phyloP scores from a whole-genome alignment of 2,329 filamentous ascomycete species.

The Lachnellula willkommii region DNA sequence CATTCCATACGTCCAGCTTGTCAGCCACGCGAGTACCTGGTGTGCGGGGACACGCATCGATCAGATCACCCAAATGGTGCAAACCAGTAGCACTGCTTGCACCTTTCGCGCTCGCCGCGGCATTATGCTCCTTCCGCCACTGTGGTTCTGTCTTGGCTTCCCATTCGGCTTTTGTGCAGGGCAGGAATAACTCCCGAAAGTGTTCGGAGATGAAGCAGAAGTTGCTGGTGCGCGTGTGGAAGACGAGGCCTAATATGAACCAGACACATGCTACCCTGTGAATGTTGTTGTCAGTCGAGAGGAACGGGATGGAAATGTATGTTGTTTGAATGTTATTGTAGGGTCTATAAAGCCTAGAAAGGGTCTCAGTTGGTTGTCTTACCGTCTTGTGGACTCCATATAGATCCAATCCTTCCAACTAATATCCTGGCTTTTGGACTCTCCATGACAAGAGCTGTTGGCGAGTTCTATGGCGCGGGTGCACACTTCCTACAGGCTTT shows the following conservation, averaged over 20 bases:
- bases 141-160: conserved; percentile 7
- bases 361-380: neutral
- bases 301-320: no score
- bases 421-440: neutral
- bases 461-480: neutral
- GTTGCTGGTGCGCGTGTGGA: neutral
- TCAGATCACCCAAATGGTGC: conserved; percentile 4
- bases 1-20: conserved; percentile 12
- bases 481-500: conserved; percentile 1
- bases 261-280: conserved; percentile 4
- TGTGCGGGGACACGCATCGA: conserved; percentile 1
- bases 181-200: conserved; percentile 1
- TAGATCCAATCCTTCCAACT: conserved; percentile 25
- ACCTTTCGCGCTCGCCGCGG: neutral
- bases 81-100: neutral
- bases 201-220: neutral
- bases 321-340: no score
- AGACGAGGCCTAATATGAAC: conserved; percentile 3
- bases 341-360: no score
- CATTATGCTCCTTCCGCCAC: conserved; percentile 7
- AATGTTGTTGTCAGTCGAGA: neutral
- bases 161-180: conserved; percentile 8
- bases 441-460: neutral
- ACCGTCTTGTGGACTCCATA: conserved; percentile 21
- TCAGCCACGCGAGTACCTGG: neutral